Conservation (phyloP, 2,329 filamentous ascomycete genomes). For the Tolypocladium album region DNA sequence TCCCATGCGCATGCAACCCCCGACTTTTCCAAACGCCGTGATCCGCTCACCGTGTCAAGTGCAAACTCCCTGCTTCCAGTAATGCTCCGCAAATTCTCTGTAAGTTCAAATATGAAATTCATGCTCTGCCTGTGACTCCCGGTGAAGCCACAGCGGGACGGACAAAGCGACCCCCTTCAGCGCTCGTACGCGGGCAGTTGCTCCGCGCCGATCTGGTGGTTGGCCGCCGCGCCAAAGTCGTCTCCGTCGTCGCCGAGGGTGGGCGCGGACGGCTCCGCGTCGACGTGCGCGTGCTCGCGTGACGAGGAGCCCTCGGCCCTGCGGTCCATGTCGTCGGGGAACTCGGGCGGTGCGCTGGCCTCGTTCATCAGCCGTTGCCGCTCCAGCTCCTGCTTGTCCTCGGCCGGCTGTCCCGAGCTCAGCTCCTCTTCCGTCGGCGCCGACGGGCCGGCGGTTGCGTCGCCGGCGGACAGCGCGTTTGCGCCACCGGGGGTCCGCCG, state of each 20-base stretch:
- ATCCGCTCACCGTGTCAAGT: not conserved
- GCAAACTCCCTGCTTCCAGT: not conserved
- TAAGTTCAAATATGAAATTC: not conserved
- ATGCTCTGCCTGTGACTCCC: not conserved
- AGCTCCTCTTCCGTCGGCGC: slow-evolving; percentile 37
- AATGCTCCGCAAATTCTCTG: not conserved
- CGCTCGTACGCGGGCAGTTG: slow-evolving; percentile 29
- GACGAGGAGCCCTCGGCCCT: slow-evolving; percentile 18
- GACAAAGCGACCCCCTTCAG: slow-evolving; percentile 10
- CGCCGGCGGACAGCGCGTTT: slow-evolving; percentile 5
- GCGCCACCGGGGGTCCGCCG: slow-evolving; percentile 4
- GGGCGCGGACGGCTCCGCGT: slow-evolving; percentile 44
- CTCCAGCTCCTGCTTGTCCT: slow-evolving; percentile 76
- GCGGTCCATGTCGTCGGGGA: slow-evolving; percentile 40
- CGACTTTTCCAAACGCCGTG: not conserved
- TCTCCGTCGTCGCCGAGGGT: slow-evolving; percentile 40
- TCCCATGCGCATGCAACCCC: not conserved
- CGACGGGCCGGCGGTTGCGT: slow-evolving; percentile 20
- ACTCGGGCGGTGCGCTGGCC: slow-evolving; percentile 51
- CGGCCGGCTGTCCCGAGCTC: slow-evolving; percentile 19
- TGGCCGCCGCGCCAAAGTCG: slow-evolving; percentile 22
- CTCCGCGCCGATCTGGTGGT: slow-evolving; percentile 15
- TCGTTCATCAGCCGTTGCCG: slow-evolving; percentile 51
- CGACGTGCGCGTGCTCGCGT: slow-evolving; percentile 8
- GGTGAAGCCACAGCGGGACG: not conserved